phyloP scores from a whole-genome alignment of 2,329 filamentous ascomycete genomes.

The Botryotinia globosa region DNA sequence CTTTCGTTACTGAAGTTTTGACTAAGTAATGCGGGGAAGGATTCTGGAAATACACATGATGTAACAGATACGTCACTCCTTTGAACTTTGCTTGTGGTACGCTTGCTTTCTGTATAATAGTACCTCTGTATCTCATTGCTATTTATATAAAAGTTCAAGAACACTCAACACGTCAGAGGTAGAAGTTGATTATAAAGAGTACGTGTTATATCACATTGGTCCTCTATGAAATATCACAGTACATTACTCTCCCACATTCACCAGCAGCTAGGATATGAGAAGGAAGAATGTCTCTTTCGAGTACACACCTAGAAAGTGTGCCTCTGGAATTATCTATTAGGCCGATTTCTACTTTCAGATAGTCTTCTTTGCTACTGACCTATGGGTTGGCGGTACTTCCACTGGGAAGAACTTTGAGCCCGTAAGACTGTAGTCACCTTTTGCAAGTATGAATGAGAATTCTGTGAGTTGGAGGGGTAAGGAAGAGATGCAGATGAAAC shows the following conservation, averaged over 20 bases:
- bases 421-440: neutral
- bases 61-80: neutral
- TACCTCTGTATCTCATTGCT: neutral
- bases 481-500: neutral
- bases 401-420: neutral
- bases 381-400: neutral
- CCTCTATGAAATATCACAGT: neutral
- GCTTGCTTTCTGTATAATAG: neutral
- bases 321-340: neutral
- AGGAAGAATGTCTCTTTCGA: too few relatives aligned
- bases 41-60: neutral
- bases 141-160: neutral
- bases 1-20: neutral
- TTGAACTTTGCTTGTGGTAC: neutral
- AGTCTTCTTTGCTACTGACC: neutral
- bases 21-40: too few relatives aligned
- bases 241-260: neutral
- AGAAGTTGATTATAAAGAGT: too few relatives aligned
- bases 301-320: too few relatives aligned
- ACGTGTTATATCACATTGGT: neutral
- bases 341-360: neutral
- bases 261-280: too few relatives aligned
- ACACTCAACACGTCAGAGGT: too few relatives aligned
- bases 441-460: neutral
- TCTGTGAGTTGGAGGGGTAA: neutral